Conservation (phyloP, 2,329 filamentous ascomycete genomes). For the Aspergillus ochraceoroseus region DNA sequence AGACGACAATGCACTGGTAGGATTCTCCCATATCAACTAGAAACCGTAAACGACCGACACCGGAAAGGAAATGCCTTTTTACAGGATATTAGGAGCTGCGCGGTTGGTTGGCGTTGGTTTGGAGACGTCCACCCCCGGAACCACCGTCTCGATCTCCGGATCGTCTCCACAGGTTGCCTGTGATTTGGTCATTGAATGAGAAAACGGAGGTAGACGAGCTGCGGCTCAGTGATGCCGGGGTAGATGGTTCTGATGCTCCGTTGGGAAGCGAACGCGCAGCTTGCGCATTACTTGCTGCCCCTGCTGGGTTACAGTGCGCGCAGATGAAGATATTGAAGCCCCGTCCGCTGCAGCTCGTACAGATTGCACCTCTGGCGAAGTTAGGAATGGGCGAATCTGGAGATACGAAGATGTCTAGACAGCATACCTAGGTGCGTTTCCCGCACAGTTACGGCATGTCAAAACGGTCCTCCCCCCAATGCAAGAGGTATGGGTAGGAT, state of each 20-base stretch:
- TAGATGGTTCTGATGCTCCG: constrained; percentile 17
- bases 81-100: constrained; percentile 1
- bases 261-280: constrained; percentile 6
- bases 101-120: constrained; percentile 16
- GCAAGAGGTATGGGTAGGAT: constrained; percentile 34
- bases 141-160: constrained; percentile 18
- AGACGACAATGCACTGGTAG: too few relatives aligned
- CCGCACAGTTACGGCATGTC: constrained; percentile 36
- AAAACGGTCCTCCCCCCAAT: constrained; percentile 32
- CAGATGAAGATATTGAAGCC: constrained; percentile 34
- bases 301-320: constrained; percentile 30
- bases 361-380: constrained; percentile 23
- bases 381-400: background rate
- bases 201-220: constrained; percentile 28
- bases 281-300: constrained; percentile 14
- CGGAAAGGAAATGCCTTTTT: too few relatives aligned
- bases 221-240: constrained; percentile 24
- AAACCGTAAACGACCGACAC: too few relatives aligned
- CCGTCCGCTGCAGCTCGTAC: constrained; percentile 27
- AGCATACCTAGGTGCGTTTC: constrained; percentile 36
- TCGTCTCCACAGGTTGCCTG: constrained; percentile 13
- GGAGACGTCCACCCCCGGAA: constrained; percentile 21
- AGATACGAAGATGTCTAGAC: background rate
- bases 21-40: too few relatives aligned
- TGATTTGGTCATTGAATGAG: constrained; percentile 17